These are phyloP conservation scores for Grifola frondosa DNA, from an alignment of 1,284 basidiomycete species.

Conservation along the genomic window DNA sequence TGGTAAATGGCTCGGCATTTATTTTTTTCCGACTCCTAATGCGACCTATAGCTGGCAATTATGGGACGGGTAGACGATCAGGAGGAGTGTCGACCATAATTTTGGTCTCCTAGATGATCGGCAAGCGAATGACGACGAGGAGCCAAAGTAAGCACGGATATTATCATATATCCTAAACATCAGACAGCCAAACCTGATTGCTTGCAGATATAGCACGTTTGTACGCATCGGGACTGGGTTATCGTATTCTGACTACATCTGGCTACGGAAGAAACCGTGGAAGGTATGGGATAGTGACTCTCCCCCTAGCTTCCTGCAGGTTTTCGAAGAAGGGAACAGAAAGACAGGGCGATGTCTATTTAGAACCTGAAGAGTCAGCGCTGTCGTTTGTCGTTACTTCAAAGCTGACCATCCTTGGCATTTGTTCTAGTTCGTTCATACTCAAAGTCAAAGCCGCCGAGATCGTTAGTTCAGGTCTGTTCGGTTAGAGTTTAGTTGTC, in stretches of 20 bases:
- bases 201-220: constrained; percentile 70
- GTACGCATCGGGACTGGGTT: constrained; percentile 87
- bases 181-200: background rate
- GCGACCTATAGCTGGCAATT: constrained; percentile 70
- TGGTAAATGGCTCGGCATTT: constrained; percentile 44
- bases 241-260: constrained; percentile 80
- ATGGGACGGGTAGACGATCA: constrained; percentile 69
- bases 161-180: background rate
- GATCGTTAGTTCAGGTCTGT: constrained; percentile 67
- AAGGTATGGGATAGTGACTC: constrained; percentile 67
- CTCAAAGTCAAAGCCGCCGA: constrained; percentile 90
- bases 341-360: constrained; percentile 80
- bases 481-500: background rate
- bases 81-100: constrained; percentile 81
- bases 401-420: constrained; percentile 5
- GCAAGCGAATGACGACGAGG: constrained; percentile 50
- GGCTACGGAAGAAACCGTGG: constrained; percentile 76
- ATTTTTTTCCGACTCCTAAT: no score
- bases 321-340: constrained; percentile 59
- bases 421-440: constrained; percentile 70
- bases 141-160: constrained; percentile 58
- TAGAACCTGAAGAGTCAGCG: constrained; percentile 75
- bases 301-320: constrained; percentile 62
- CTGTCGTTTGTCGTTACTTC: constrained; percentile 2
- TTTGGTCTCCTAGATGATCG: constrained; percentile 75